Conservation (phyloP, 495 filamentous ascomycete genomes). For the Penicillium longicatenatum region DNA sequence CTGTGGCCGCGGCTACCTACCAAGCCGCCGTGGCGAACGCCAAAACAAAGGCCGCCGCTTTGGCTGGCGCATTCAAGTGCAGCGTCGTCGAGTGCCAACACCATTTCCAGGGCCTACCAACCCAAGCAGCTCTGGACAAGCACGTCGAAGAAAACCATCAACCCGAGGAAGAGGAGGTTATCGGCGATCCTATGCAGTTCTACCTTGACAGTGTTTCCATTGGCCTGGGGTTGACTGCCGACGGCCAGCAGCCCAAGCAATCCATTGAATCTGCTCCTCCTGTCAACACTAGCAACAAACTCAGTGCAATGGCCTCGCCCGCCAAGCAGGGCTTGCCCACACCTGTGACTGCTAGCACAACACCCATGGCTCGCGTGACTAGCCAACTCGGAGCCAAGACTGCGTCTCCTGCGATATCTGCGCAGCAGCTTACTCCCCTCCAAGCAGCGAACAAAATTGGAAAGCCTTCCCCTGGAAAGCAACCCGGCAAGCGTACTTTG, state of each 20-base stretch:
- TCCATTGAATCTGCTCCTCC: constrained; percentile 16
- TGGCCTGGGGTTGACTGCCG: constrained; percentile 38
- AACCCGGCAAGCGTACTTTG: constrained; percentile 22
- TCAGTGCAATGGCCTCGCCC: constrained; percentile 28
- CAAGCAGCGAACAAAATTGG: constrained; percentile 29
- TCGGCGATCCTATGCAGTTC: constrained; percentile 50
- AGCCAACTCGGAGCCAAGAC: constrained; percentile 42
- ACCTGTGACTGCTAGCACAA: constrained; percentile 35
- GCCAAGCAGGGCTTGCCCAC: constrained; percentile 40
- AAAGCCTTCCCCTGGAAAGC: constrained; percentile 32
- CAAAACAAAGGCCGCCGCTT: constrained; percentile 31
- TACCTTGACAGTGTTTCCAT: constrained; percentile 46
- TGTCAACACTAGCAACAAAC: constrained; percentile 22
- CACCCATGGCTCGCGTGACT: constrained; percentile 44
- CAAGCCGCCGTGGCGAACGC: constrained; percentile 35
- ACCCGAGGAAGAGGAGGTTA: constrained; percentile 40
- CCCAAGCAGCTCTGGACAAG: constrained; percentile 47
- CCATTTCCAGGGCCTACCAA: constrained; percentile 47
- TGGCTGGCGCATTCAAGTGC: constrained; percentile 45
- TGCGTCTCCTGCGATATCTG: constrained; percentile 42
- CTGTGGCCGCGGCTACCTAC: constrained; percentile 35
- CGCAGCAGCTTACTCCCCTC: constrained; percentile 45
- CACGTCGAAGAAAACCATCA: constrained; percentile 52
- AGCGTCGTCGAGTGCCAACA: constrained; percentile 45
- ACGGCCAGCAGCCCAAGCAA: constrained; percentile 28